These are phyloP conservation scores for Rheum nobile DNA, from an alignment of 148 eudicot genomes.

Conservation along the genomic window DNA sequence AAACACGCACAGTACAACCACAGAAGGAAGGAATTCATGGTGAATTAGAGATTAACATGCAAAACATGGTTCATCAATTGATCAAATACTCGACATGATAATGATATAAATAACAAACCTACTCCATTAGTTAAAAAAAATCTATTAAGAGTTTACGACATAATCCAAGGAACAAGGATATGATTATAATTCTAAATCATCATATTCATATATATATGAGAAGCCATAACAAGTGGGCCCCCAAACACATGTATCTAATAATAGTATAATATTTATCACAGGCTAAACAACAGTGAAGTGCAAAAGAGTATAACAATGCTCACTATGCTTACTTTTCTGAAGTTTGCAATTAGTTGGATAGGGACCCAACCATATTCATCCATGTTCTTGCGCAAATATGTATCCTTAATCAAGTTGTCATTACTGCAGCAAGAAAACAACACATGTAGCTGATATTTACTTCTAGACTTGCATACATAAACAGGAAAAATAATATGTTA, in stretches of 20 bases:
- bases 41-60: not conserved
- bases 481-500: not conserved
- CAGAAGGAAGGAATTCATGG: not conserved
- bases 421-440: conserved; percentile 31
- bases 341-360: conserved; percentile 52
- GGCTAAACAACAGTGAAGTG: not conserved
- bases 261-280: not conserved
- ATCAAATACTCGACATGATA: not conserved
- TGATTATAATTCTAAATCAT: not conserved
- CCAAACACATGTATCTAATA: not conserved
- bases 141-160: not conserved
- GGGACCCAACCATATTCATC: conserved; percentile 90
- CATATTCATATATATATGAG: not conserved
- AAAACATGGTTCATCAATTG: not conserved
- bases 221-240: not conserved
- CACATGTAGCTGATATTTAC: not conserved
- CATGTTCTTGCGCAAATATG: conserved; percentile 64
- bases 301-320: not conserved
- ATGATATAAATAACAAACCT: not conserved
- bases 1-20: not conserved
- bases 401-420: conserved; percentile 73
- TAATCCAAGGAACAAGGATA: not conserved
- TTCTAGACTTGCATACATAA: not conserved
- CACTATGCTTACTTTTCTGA: conserved; percentile 47
- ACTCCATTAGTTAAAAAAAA: not conserved